phyloP scores from a whole-genome alignment of 306 rosid species.

The Carpinus viminea region DNA sequence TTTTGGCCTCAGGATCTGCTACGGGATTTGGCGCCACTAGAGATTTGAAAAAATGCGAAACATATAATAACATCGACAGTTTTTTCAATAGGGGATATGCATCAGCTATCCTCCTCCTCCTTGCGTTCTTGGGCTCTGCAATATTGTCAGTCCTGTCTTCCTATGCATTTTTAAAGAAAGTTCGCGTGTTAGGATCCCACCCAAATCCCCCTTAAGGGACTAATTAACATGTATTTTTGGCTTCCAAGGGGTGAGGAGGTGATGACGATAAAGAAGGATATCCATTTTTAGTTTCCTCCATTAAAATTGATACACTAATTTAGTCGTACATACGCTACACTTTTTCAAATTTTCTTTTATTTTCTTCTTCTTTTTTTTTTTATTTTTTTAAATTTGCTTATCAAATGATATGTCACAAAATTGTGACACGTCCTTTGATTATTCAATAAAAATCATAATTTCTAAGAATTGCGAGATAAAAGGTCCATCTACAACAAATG shows the following conservation, averaged over 20 bases:
- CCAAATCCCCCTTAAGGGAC: too few species aligned
- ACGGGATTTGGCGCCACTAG: constrained; percentile 24
- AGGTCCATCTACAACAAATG: too few species aligned
- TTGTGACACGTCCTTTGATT: too few species aligned
- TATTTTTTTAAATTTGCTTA: too few species aligned
- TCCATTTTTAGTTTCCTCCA: constrained; percentile 32
- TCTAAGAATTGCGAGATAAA: too few species aligned
- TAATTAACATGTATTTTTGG: constrained; percentile 42
- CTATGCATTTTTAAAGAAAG: constrained; percentile 26
- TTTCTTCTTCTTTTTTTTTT: too few species aligned
- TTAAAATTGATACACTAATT: too few species aligned
- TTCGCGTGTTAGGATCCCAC: background rate
- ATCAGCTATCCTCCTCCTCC: constrained; percentile 10
- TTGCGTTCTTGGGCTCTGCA: constrained; percentile 27
- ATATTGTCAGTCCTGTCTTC: constrained; percentile 29
- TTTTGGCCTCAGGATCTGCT: constrained; percentile 19
- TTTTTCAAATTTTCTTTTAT: too few species aligned
- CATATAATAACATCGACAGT: background rate
- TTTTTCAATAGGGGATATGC: constrained; percentile 14
- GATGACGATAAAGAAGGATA: constrained; percentile 60
- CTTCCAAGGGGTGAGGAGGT: constrained; percentile 77
- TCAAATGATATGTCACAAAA: too few species aligned
- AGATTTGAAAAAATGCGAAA: background rate
- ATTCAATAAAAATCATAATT: too few species aligned
- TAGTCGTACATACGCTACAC: too few species aligned